Percentiles rank a stretch among this genome's conserved stretches.
Conservation (phyloP, 148 eudicot species). For the Chenopodium album region DNA sequence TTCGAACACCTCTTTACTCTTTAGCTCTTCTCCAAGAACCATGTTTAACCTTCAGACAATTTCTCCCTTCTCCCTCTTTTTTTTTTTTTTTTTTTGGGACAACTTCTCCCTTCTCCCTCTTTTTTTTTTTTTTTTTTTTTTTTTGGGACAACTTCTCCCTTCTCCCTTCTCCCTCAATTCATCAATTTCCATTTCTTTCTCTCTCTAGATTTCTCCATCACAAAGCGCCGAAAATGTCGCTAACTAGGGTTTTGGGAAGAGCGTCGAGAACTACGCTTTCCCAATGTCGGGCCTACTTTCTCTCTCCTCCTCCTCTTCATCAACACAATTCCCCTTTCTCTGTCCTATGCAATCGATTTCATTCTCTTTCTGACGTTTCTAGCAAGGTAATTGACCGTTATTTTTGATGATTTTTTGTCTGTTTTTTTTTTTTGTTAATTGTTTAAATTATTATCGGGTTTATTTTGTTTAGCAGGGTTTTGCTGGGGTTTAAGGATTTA, state of each 20-base stretch:
- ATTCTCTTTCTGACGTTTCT: slow-evolving; percentile 30
- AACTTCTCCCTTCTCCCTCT: neutral
- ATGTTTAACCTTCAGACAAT: slow-evolving; percentile 14
- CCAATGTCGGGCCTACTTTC: slow-evolving; percentile 38
- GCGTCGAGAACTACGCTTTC: slow-evolving; percentile 37
- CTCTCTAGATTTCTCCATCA: slow-evolving; percentile 10
- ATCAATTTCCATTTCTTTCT: neutral
- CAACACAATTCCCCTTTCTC: slow-evolving; percentile 24
- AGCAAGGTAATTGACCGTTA: slow-evolving; percentile 42
- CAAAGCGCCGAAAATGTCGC: slow-evolving; percentile 37
- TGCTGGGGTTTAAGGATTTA: slow-evolving; percentile 32
- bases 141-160: neutral
- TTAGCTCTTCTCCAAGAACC: slow-evolving; percentile 26
- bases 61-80: neutral
- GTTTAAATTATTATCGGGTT: neutral
- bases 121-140: too few relatives aligned
- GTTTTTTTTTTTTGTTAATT: neutral
- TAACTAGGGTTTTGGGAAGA: slow-evolving; percentile 46
- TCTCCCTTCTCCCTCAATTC: neutral
- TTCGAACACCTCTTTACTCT: neutral
- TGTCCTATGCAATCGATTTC: slow-evolving; percentile 32
- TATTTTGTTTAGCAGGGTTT: slow-evolving; percentile 19
- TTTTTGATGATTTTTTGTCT: neutral
- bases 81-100: too few relatives aligned
- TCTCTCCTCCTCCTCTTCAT: slow-evolving; percentile 20